Evolutionary conservation across 305 asterid genomes (phyloP), one percentile per base, ranked within the genome.

Genomic region (Rubia tinctorum): DNA sequence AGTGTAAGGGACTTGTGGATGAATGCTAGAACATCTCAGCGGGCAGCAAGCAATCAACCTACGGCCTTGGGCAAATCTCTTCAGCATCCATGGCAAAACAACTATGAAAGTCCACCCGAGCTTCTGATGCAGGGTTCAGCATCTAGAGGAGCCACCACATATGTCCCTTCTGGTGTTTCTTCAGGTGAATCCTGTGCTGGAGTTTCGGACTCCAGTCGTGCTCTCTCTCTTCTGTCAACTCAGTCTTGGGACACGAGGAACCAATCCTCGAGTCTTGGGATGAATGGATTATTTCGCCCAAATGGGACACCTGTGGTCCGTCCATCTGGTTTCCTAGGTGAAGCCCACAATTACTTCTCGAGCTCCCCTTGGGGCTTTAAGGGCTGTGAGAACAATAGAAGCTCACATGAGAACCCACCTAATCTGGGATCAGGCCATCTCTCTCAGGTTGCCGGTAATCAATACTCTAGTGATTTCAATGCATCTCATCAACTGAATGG

Each of bases 211-310:
- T 87, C 93, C 81, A 79, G 71, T 77, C 79, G 80, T 82, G 99
- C 97, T 94, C 98, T 87, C 98, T 94, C 97, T 94, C 98, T 94
- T 91, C 97, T 90, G 97, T 94, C 98, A 94, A 94, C 81, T 76
- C 90, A 89, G 68, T 88, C 93, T 63, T 93, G 95, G 95, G 84
- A 77, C 86, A 82, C 93, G 51, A 87, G 89, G 80, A 77, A 73
- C 89, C 90, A 75, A 10, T 66, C 87, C 71, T 80, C 81, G 61
- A 84, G 81, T 81, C 88, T 85, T 47, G 95, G 81, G 80, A 76
- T 76, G 7, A 84, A 81, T 82, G 71, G 72, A 59, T 74, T 78
- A 44, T 82, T 77, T 56, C 81, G 79, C 45, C n/a, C 82, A 71
- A 58, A 60, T 72, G 86, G 82, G 47, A 37, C 79, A 18, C 77